Evolutionary conservation across 352 stramenopile genomes (phyloP), one percentile per base, ranked within the genome.

Genomic region (Phytopythium boreale): DNA sequence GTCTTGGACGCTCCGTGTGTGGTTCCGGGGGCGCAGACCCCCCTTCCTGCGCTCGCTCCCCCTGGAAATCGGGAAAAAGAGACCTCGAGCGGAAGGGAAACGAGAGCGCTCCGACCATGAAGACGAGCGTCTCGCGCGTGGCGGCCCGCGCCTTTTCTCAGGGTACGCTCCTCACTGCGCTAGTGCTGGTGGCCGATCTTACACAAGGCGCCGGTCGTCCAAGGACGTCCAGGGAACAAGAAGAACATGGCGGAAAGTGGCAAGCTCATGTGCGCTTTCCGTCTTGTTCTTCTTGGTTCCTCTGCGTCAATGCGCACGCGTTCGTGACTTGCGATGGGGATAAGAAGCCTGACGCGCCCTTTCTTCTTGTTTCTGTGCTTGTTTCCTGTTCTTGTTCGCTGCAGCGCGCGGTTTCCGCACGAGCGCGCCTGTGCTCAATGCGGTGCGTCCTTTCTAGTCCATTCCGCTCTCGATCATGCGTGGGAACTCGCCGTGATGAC

Each of bases 321-420:
- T 3, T 34, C 4, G 7, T 7, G 29, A 7, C 29, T 15, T 17
- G 37, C 37, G 37, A 12, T 17, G 14, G 3, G 37, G 2, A 43
- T 43, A 12, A 43, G 37, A 43, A 2, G 37, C 10, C 37, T 43
- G 37, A 43, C 37, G 37, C 27, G 51, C 34, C 37, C 22, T 31
- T 22, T 29, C 19, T 24, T 44, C 17, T 59, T 47, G 11, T 39
- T 12, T 14, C 4, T 4, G 52, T n/a, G 27, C 29, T 34, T 34
- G 29, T 7, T 34, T 34, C 7, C 29, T 34, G 3, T 34, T 34
- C 29, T 34, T 34, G 29, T 7, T 46, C 8, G 8, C 8, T 3
- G n/a, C 61, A 64, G 67, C 67, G 46, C 73, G 73, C 43, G 67
- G 73, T 47, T 76, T 80, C 65, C 77, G 74, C 63, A 74, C 72